A percentile compares a stretch with the other conserved stretches of the same genome.
These are phyloP conservation scores for Amylocystis lapponica DNA, from an alignment of 768 basidiomycete species.

Conservation along the genomic window DNA sequence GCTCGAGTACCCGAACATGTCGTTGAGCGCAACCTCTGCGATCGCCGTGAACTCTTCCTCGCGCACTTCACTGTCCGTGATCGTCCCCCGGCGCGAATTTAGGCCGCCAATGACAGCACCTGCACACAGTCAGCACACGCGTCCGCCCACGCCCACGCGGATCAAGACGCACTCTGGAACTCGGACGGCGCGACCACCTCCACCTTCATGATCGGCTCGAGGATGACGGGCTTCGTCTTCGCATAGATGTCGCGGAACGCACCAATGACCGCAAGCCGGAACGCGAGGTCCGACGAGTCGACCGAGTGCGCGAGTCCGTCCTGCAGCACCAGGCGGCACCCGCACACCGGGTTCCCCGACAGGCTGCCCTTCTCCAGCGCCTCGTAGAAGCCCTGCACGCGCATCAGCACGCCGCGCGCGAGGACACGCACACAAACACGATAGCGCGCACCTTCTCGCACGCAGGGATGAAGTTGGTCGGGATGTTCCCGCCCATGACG, in stretches of 20 bases:
- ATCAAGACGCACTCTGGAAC: slow-evolving; percentile 68
- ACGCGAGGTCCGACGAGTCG: slow-evolving; percentile 95
- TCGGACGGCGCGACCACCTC: slow-evolving; percentile 95
- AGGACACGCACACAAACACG: no score
- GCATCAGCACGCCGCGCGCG: slow-evolving; percentile 1
- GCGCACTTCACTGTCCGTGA: slow-evolving; percentile 92
- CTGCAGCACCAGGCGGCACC: slow-evolving; percentile 80
- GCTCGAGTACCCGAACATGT: slow-evolving; percentile 98
- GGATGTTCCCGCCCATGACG: slow-evolving; percentile 91
- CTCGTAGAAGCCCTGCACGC: slow-evolving; percentile 90
- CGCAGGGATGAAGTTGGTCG: slow-evolving; percentile 87
- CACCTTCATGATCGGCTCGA: slow-evolving; percentile 99
- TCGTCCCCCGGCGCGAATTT: slow-evolving; percentile 88
- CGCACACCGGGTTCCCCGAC: slow-evolving; percentile 82
- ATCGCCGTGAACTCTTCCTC: slow-evolving; percentile 93
- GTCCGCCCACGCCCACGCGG: no score
- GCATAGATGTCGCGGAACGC: slow-evolving; percentile 90
- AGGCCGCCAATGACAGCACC: slow-evolving; percentile 90
- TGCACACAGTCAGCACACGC: slow-evolving; percentile 22
- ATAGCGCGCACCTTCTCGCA: slow-evolving; percentile 69
- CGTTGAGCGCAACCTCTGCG: slow-evolving; percentile 91
- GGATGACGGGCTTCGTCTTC: slow-evolving; percentile 69
- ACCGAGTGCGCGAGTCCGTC: slow-evolving; percentile 92
- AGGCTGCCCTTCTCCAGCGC: slow-evolving; percentile 88
- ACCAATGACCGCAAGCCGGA: slow-evolving; percentile 84